Evolutionary conservation across 164 flowering plant species (phyloP), one percentile per base, ranked within the genome.

Genomic region (Annona squamosa): DNA sequence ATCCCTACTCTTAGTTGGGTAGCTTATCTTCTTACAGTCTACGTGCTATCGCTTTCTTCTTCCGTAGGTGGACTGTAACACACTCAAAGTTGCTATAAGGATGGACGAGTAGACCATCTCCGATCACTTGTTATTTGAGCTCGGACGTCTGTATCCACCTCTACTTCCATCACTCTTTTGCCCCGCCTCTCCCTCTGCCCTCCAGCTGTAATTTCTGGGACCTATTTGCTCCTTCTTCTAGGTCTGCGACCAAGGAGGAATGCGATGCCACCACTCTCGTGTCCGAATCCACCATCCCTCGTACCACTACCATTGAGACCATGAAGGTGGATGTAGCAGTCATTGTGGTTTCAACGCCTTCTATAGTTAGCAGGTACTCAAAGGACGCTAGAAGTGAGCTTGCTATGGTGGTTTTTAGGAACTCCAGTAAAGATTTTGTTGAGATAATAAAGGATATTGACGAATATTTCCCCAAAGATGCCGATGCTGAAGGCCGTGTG

Each of bases 191-290:
- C 37, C 37, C 37, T 26, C 37, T 26, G 1, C 87, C 91, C 2
- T 86, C 91, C 37, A 79, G 80, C 5, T 95, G 98, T 98, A 98
- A 95, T 76, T 95, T 92, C 81, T 95, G 99, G 99, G 93, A 92
- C 82, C 99, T 98, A 0, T 95, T 95, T 77, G 86, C 81, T 46
- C 88, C 90, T 43, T 68, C 87, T 45, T 70, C 93, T 0, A 71
- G 86, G 86, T 80, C 92, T 6, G 86, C 67, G 7, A 84, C 88
- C 3, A 98, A 88, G 79, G 96, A 88, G 76, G 91, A 87, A 47
- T 87, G 90, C 97, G 97, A 88, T 43, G 86, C 79, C 7, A 78
- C 86, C 13, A 82, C 90, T 2, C 72, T 47, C 12, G 70, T 44
- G 17, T 42, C 70, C 3, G 70, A 18, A 46, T 82, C 90, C 1